Base-by-base conservation (phyloP, 352 stramenopile genomes). In the Pythium periplocum region DNA sequence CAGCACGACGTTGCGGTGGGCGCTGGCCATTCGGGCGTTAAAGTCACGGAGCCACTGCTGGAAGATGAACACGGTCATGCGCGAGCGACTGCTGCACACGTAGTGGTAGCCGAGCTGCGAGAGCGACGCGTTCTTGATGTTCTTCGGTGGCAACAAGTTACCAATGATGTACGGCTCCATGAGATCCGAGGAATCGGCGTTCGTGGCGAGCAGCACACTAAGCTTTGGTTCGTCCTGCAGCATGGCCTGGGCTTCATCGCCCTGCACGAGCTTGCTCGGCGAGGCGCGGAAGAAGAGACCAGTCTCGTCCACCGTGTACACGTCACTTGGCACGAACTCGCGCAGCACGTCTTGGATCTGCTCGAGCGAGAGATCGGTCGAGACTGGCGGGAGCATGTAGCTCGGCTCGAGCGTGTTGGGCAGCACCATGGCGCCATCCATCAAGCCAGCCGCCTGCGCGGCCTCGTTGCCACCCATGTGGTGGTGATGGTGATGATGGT, bases 61-160 rank as follows among this genome's bases (percentile, higher is more conserved):
- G 62, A 94, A 94, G 55, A 94, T 92, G 55, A 91, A 90, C 35
- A 92, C 79, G 9, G 83, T 94, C 83, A 94, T 94, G 54, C 81
- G 83, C 17, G 79, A 69, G 62, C 86, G 86, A 66, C 75, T 85
- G 60, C 77, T 91, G 66, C 75, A 87, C 26, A 92, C 77, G 65
- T 94, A 94, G 71, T 94, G 82, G 62, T 90, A 93, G 5, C 83
- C 83, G 12, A 91, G 69, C 57, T 91, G 80, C 54, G 78, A 78
- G 54, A 89, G 85, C 6, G 78, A 87, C 31, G 81, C 76, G 62
- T 86, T 89, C 66, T 89, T 88, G 54, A 90, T 88, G 58, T 71
- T 70, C 65, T 87, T 87, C 17, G 83, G 83, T 2, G 83, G 62
- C 31, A 87, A 66, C 11, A 91, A 62, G 41, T 74, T 81, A 45